Evolutionary conservation across 306 rosid species (phyloP).

Genomic region (Malus orientalis): DNA sequence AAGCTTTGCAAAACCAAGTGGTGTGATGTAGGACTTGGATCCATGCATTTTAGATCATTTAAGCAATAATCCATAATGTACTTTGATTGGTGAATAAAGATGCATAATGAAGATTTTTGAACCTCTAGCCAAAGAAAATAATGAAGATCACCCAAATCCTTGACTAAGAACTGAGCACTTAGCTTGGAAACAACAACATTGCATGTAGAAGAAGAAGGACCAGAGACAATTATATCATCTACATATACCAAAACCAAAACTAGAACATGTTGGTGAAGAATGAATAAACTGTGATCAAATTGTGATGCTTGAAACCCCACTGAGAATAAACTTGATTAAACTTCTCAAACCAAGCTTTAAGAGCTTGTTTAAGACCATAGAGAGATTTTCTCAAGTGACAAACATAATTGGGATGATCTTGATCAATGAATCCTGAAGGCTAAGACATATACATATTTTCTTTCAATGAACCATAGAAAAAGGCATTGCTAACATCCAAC

Average conservation of each 20-base stretch:
- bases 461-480: not conserved
- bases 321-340: no score
- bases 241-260: not conserved
- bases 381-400: no score
- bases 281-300: not conserved
- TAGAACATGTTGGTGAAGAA: not conserved
- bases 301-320: not conserved
- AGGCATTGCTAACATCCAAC: not conserved
- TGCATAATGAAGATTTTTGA: not conserved
- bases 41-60: not conserved
- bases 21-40: not conserved
- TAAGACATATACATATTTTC: not conserved
- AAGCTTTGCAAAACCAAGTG: not conserved
- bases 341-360: not conserved
- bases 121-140: not conserved
- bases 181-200: not conserved
- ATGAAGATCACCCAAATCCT: not conserved
- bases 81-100: not conserved
- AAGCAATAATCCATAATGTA: not conserved
- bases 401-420: not conserved
- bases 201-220: accelerated
- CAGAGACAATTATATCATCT: not conserved
- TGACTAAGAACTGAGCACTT: not conserved
- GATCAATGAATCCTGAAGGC: not conserved
- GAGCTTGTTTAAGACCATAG: not conserved